These are phyloP conservation scores for Amylocystis lapponica DNA, from an alignment of 768 basidiomycete genomes.

Conservation along the genomic window DNA sequence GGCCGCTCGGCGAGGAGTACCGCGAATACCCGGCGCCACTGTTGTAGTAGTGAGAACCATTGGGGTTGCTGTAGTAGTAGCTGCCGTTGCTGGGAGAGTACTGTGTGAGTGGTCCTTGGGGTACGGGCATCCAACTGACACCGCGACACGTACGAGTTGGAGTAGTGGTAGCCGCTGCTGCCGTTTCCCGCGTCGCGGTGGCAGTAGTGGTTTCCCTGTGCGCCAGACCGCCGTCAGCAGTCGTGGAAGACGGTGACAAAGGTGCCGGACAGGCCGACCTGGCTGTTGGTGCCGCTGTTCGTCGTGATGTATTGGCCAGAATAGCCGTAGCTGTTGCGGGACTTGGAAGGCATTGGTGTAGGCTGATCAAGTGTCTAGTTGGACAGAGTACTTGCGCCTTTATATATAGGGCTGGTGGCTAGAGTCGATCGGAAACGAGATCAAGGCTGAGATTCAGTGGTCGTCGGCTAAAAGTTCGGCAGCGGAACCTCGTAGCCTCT, in stretches of 20 bases:
- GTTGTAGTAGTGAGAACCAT: slow-evolving; percentile 58
- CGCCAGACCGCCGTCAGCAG: neutral
- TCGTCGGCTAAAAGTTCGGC: too few species aligned
- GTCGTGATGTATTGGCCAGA: slow-evolving; percentile 16
- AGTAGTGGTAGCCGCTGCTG: slow-evolving; percentile 53
- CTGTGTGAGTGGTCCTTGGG: neutral
- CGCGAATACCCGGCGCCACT: slow-evolving; percentile 38
- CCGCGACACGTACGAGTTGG: slow-evolving; percentile 39
- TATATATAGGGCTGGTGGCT: too few species aligned
- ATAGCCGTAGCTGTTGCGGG: too few species aligned
- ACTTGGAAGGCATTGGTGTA: too few species aligned
- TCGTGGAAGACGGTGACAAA: neutral
- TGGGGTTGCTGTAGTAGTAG: slow-evolving; percentile 59
- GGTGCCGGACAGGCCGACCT: slow-evolving; percentile 28
- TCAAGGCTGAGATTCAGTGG: too few species aligned
- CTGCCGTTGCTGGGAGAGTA: slow-evolving; percentile 37
- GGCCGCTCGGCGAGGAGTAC: slow-evolving; percentile 45
- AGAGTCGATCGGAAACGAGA: too few species aligned
- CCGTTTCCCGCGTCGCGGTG: slow-evolving; percentile 41
- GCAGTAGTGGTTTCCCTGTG: slow-evolving; percentile 59
- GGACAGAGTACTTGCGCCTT: too few species aligned
- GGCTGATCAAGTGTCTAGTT: too few species aligned
- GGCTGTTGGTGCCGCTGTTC: slow-evolving; percentile 39
- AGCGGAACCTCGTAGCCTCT: too few species aligned
- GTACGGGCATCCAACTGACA: neutral